Evolutionary conservation across 306 rosid species (phyloP).

Genomic region (Prunus mume): DNA sequence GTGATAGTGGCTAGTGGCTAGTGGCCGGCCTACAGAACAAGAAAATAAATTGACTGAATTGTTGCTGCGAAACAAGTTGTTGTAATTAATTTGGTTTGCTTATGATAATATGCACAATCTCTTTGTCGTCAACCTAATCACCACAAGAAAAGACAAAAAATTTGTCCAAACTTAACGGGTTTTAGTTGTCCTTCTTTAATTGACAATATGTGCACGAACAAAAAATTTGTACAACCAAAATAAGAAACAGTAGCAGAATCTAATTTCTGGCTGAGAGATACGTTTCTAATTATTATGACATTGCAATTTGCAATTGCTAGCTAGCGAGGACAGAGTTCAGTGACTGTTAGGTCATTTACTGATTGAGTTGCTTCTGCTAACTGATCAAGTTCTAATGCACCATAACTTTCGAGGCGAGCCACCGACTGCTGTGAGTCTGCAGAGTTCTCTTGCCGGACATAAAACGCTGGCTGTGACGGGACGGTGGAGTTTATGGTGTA

Average conservation of each 20-base stretch:
- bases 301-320: background rate
- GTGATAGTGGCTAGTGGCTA: too few species aligned
- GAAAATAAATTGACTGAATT: too few species aligned
- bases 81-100: too few species aligned
- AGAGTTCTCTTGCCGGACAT: background rate
- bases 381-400: background rate
- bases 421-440: background rate
- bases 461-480: slow-evolving; percentile 28
- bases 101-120: too few species aligned
- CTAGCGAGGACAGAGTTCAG: slow-evolving; percentile 30
- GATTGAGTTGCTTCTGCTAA: slow-evolving; percentile 1
- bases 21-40: too few species aligned
- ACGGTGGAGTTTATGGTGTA: slow-evolving; percentile 3
- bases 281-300: background rate
- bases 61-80: too few species aligned
- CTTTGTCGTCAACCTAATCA: too few species aligned
- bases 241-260: background rate
- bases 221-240: background rate
- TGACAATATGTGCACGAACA: background rate
- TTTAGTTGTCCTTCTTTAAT: too few species aligned
- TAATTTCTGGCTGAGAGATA: background rate
- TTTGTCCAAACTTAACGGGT: too few species aligned
- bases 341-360: slow-evolving; percentile 19
- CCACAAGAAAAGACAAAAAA: too few species aligned
- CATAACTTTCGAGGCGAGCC: slow-evolving; percentile 3